Conservation (phyloP, 2,329 filamentous ascomycete genomes). For the Diaporthe vaccinii region DNA sequence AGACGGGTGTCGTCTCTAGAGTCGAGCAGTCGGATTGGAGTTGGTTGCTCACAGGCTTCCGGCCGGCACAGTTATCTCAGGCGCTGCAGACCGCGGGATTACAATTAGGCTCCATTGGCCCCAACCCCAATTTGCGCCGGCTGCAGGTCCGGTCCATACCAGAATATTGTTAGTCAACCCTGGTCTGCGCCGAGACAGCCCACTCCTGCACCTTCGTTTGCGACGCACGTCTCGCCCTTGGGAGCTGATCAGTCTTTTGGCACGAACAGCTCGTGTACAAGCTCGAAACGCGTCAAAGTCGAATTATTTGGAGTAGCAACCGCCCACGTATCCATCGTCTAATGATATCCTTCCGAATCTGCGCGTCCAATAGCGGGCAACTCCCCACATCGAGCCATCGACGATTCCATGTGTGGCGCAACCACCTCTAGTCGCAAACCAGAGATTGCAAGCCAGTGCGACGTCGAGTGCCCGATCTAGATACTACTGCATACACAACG, state of each 20-base stretch:
- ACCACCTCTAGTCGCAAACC: slow-evolving; percentile 34
- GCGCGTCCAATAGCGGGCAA: slow-evolving; percentile 34
- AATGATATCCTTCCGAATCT: not conserved
- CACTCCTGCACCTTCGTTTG: slow-evolving; percentile 16
- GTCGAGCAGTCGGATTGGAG: slow-evolving; percentile 2
- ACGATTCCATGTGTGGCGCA: slow-evolving; percentile 25
- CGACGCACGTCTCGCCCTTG: slow-evolving; percentile 30
- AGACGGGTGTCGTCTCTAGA: not conserved
- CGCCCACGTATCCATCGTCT: not conserved
- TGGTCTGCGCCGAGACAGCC: slow-evolving; percentile 31
- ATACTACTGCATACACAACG: not conserved
- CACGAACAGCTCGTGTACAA: not conserved
- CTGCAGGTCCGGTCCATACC: slow-evolving; percentile 9
- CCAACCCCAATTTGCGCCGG: slow-evolving; percentile 26
- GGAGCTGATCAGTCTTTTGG: slow-evolving; percentile 6
- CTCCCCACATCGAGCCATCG: slow-evolving; percentile 22
- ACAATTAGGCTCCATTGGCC: slow-evolving; percentile 5
- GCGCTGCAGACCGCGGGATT: not conserved
- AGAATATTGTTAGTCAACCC: slow-evolving; percentile 24
- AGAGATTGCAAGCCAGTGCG: not conserved
- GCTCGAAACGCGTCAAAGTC: slow-evolving; percentile 21
- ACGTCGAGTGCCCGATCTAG: slow-evolving; percentile 10
- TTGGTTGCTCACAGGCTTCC: not conserved
- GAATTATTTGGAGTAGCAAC: not conserved
- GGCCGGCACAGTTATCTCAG: slow-evolving; percentile 22